Evolutionary conservation across 1,139 yeast species (phyloP), one percentile per base, ranked within the genome.

Genomic region (Candida neerlandica): DNA sequence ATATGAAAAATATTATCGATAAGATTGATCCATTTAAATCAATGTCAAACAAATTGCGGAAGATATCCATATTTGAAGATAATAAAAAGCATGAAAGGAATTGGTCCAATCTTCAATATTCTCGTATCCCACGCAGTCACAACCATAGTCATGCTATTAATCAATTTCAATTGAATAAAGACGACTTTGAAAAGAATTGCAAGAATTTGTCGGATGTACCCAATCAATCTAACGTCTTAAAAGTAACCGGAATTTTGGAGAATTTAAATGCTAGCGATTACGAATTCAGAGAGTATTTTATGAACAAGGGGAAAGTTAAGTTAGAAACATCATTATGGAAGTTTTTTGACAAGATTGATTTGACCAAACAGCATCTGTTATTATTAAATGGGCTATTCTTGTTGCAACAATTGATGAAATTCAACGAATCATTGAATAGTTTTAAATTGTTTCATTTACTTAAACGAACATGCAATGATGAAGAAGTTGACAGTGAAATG

Each of bases 11-110:
- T 1, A 59, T 74, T 27, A 71, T 75, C 34, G 79, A 74, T 21
- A 73, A 64, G 51, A 66, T 73, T 0, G 81, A 77, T 55, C 81
- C 81, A 1, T 59, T 77, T 23, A 68, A 59, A 44, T 62, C 69
- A 5, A 61, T 71, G 6, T 66, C 80, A 0, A 68, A 60, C 41
- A 67, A 64, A 44, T 67, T 63, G 45, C 69, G 67, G 42, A 71
- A 69, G 4, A 75, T 77, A 32, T 54, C 62, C 16, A 77, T 77
- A 10, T 77, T 62, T 50, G 76, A 75, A 42, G 81, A 76, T 56
- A 49, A 51, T 10, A 52, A 51, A n/a, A 14, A 61, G 65, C 54
- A 66, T 1, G 77, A 73, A 23, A 53, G 60, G 48, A 75, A 71
- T 51, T 75, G 79, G 80, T 26, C 41, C 14, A 27, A 29, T 6